phyloP scores from a whole-genome alignment of 768 basidiomycete genomes.

The Tulasnella sp. region DNA sequence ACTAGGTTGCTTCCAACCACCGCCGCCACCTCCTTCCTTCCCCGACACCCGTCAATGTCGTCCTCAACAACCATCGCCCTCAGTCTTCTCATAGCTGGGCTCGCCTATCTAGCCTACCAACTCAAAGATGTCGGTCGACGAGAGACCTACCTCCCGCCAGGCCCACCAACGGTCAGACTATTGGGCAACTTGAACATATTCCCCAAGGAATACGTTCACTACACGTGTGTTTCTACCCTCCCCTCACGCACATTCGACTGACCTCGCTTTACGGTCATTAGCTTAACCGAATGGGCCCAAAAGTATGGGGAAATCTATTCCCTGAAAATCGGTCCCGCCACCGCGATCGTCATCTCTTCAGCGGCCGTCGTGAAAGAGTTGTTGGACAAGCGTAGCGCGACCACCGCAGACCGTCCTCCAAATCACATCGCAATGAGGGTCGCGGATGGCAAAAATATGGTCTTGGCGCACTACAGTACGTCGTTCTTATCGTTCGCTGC shows the following conservation, averaged over 20 bases:
- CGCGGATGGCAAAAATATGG: slow-evolving; percentile 37
- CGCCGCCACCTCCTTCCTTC: background rate
- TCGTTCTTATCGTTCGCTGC: background rate
- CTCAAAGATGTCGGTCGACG: slow-evolving; percentile 29
- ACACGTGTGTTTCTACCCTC: slow-evolving; percentile 39
- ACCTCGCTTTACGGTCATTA: slow-evolving; percentile 37
- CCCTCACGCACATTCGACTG: slow-evolving; percentile 35
- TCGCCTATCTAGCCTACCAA: slow-evolving; percentile 21
- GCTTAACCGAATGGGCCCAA: slow-evolving; percentile 43
- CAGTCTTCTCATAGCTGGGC: background rate
- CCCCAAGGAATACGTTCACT: slow-evolving; percentile 39
- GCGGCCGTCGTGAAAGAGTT: slow-evolving; percentile 41
- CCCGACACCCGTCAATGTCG: background rate
- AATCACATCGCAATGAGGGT: slow-evolving; percentile 39
- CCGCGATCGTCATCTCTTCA: slow-evolving; percentile 41
- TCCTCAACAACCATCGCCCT: background rate
- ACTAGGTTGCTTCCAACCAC: background rate
- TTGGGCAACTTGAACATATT: slow-evolving; percentile 41
- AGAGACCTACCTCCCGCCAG: slow-evolving; percentile 41
- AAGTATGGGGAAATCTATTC: slow-evolving; percentile 43
- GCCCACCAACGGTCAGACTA: slow-evolving; percentile 40
- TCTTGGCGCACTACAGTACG: slow-evolving; percentile 32
- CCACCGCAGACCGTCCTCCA: slow-evolving; percentile 41
- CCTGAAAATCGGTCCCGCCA: slow-evolving; percentile 40
- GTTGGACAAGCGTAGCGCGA: slow-evolving; percentile 41